phyloP scores from a whole-genome alignment of 176 grass and related monocot species.

The Cenchrus americanus region DNA sequence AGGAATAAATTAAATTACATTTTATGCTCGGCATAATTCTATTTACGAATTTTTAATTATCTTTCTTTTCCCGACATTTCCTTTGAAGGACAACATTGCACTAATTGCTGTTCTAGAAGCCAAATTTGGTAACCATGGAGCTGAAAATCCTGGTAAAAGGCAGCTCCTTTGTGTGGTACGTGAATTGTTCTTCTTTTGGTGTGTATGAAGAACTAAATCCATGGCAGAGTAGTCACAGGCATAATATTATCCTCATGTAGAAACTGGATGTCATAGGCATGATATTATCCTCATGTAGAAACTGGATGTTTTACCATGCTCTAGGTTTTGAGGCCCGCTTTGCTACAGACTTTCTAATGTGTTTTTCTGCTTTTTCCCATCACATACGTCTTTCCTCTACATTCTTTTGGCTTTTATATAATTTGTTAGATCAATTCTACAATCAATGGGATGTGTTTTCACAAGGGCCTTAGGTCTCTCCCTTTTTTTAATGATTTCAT shows the following conservation, averaged over 20 bases:
- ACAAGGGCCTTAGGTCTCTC: constrained; percentile 24
- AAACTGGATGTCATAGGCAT: background rate
- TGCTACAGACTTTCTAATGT: background rate
- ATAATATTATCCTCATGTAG: constrained; percentile 3
- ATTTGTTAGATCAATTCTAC: constrained; percentile 22
- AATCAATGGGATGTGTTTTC: constrained; percentile 5
- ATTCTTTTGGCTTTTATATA: background rate
- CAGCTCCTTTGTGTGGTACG: constrained; percentile 98
- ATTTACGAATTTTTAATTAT: constrained; percentile 21
- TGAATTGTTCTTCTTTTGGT: constrained; percentile 27
- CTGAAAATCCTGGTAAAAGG: constrained; percentile 97
- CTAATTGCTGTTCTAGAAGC: constrained; percentile 94
- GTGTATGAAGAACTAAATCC: constrained; percentile 25
- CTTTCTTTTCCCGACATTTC: background rate
- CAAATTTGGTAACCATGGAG: constrained; percentile 81
- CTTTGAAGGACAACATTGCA: constrained; percentile 92
- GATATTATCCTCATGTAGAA: constrained; percentile 1
- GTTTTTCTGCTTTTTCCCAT: background rate
- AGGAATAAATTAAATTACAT: constrained; percentile 19
- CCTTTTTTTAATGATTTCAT: background rate
- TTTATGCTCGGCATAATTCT: constrained; percentile 6
- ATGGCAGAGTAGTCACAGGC: background rate
- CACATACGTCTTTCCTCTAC: background rate
- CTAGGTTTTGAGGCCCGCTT: constrained; percentile 7
- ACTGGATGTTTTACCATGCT: background rate